Percentiles rank a stretch among this genome's conserved stretches.
phyloP scores from a whole-genome alignment of 371 early-diverging fungal genomes.

The Syncephalastrum racemosum region DNA sequence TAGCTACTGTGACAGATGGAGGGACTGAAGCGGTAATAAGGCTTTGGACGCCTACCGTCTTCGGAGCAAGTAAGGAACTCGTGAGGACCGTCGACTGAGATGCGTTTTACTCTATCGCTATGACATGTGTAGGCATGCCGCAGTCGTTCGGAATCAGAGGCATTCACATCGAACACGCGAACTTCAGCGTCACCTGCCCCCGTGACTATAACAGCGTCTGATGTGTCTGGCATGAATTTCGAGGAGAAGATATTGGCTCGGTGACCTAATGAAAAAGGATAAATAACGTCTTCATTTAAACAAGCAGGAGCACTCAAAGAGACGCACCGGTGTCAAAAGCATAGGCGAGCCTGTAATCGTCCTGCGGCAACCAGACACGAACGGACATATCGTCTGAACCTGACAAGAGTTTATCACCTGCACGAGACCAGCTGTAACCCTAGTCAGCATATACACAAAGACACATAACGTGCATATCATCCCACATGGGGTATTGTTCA shows the following conservation, averaged over 20 bases:
- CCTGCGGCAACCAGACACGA: slow-evolving; percentile 49
- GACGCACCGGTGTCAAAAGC: slow-evolving; percentile 28
- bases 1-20: not conserved
- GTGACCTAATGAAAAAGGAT: slow-evolving; percentile 46
- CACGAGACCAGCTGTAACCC: slow-evolving; percentile 54
- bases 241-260: slow-evolving; percentile 76
- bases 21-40: not conserved
- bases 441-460: not conserved
- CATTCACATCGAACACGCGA: slow-evolving; percentile 60
- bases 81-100: slow-evolving; percentile 47
- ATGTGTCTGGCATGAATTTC: slow-evolving; percentile 66
- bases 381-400: slow-evolving; percentile 70
- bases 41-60: slow-evolving; percentile 55
- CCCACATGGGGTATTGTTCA: slow-evolving; percentile 5
- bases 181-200: slow-evolving; percentile 72
- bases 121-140: slow-evolving; percentile 53
- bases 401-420: slow-evolving; percentile 56
- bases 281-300: not conserved
- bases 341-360: slow-evolving; percentile 25
- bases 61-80: slow-evolving; percentile 66
- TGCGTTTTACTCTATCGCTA: slow-evolving; percentile 54
- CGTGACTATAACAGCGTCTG: slow-evolving; percentile 60
- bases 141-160: slow-evolving; percentile 4
- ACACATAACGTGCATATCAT: slow-evolving; percentile 22
- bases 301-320: not conserved